These are phyloP conservation scores for Fraxinus anomala DNA, from an alignment of 257 asterid species.

Conservation along the genomic window DNA sequence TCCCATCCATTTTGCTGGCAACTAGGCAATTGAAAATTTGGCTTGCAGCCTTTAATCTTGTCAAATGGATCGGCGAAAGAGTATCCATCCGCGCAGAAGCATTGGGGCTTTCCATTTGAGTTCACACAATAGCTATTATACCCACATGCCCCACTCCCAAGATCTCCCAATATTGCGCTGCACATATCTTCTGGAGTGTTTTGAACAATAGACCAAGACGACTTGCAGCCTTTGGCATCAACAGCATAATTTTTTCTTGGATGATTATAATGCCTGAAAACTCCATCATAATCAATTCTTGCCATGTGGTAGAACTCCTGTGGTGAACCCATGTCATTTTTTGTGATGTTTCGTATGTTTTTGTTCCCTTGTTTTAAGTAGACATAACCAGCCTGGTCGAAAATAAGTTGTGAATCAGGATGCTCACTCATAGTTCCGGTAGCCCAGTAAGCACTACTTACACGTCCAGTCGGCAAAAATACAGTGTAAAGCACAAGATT, in stretches of 20 bases:
- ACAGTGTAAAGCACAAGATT: constrained; percentile 39
- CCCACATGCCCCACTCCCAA: constrained; percentile 58
- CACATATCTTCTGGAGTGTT: constrained; percentile 35
- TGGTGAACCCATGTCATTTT: background rate
- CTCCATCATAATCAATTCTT: constrained; percentile 44
- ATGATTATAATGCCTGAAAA: constrained; percentile 38
- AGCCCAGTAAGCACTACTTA: constrained; percentile 19
- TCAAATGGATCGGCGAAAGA: constrained; percentile 26
- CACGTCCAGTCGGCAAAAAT: constrained; percentile 25
- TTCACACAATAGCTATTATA: constrained; percentile 44
- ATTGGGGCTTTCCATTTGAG: constrained; percentile 28
- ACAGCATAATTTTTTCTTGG: constrained; percentile 25
- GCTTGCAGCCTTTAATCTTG: constrained; percentile 21
- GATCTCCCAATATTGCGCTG: background rate
- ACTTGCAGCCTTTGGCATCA: constrained; percentile 22
- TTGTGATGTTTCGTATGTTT: background rate
- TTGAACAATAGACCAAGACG: constrained; percentile 22
- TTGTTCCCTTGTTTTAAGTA: constrained; percentile 1
- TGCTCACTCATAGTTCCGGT: background rate
- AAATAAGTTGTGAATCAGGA: constrained; percentile 25
- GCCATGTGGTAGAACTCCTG: constrained; percentile 26
- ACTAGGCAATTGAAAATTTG: constrained; percentile 4
- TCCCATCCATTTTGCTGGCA: constrained; percentile 25
- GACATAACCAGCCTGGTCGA: constrained; percentile 33
- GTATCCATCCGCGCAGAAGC: constrained; percentile 40